Percentiles rank a stretch among this genome's conserved stretches.
Conservation (phyloP, 805 yeast species). For the Candida oleophila region DNA sequence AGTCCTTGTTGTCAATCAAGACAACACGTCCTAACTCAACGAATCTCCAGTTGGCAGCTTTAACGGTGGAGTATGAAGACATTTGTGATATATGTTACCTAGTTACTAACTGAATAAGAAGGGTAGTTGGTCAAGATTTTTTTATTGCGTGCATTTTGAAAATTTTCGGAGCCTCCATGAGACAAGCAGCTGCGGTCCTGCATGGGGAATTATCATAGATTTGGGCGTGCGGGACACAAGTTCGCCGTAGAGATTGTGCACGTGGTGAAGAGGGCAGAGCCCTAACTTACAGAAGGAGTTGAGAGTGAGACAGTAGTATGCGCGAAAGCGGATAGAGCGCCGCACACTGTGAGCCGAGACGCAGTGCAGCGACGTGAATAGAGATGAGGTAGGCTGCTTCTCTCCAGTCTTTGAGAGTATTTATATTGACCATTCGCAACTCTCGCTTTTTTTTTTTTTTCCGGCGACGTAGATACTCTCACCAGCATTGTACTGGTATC, state of each 20-base stretch:
- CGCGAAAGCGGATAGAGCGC: neutral
- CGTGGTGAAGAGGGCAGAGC: slow-evolving; percentile 1
- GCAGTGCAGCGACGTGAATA: no score
- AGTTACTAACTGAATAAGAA: slow-evolving; percentile 1
- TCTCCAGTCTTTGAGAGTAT: no score
- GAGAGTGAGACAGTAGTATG: neutral
- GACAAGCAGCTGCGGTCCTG: neutral
- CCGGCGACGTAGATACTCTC: no score
- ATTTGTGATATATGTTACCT: slow-evolving; percentile 12
- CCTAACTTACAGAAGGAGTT: slow-evolving; percentile 1
- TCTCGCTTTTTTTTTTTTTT: no score
- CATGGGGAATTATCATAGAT: slow-evolving; percentile 1
- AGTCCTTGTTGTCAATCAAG: slow-evolving; percentile 79
- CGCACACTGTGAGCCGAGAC: no score
- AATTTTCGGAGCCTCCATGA: slow-evolving; percentile 2
- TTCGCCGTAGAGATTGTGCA: neutral
- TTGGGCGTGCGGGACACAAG: slow-evolving; percentile 3
- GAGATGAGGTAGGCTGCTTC: no score
- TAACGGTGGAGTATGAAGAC: slow-evolving; percentile 61
- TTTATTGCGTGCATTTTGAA: slow-evolving; percentile 1
- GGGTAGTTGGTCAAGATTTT: neutral
- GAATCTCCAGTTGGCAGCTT: slow-evolving; percentile 98
- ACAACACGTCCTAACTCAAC: slow-evolving; percentile 99
- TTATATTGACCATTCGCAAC: no score
- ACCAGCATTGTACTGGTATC: no score